These are phyloP conservation scores for Gossypium longicalyx DNA, from an alignment of 345 rosid genomes.

Conservation along the genomic window DNA sequence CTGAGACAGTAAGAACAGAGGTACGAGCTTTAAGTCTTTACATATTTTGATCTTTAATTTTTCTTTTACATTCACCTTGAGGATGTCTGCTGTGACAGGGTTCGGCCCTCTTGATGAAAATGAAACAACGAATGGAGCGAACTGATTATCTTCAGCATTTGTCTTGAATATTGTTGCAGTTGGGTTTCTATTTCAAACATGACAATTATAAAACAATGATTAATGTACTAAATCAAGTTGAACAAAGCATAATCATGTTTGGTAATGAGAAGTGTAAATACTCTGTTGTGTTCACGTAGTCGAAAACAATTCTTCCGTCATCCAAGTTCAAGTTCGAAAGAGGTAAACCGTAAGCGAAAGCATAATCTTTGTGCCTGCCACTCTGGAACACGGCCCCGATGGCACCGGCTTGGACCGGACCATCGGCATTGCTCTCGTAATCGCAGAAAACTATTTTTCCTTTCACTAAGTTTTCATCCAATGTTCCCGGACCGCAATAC, in stretches of 20 bases:
- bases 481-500: background rate
- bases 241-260: too few species aligned
- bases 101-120: constrained; percentile 58
- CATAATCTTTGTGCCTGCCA: background rate
- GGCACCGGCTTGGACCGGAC: background rate
- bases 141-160: background rate
- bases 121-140: constrained; percentile 28
- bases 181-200: background rate
- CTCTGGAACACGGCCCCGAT: background rate
- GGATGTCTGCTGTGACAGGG: constrained; percentile 35
- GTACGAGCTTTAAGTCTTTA: too few species aligned
- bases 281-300: background rate
- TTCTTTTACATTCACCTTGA: constrained; percentile 29
- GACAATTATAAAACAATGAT: background rate
- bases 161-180: background rate
- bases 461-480: constrained; percentile 4
- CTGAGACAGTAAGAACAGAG: too few species aligned
- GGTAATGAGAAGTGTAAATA: background rate
- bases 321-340: background rate
- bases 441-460: constrained; percentile 7
- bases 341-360: background rate
- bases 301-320: background rate
- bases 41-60: too few species aligned
- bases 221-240: background rate
- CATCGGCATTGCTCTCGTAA: background rate